Evolutionary conservation across 805 yeast genomes (phyloP).

Genomic region (Blastobotrys mokoenaii): DNA sequence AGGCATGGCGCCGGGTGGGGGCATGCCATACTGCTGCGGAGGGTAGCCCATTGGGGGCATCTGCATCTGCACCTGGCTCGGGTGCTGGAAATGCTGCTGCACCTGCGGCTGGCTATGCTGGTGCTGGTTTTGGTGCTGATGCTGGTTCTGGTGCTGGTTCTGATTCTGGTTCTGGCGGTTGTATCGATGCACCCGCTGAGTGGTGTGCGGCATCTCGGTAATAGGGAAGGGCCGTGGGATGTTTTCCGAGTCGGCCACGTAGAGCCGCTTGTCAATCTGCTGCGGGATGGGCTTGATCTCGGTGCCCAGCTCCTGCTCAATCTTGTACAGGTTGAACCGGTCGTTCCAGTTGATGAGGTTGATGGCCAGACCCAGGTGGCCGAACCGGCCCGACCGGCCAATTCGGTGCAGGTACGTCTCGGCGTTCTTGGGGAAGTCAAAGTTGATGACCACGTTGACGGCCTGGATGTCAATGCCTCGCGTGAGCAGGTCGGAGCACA

Average conservation of each 20-base stretch:
- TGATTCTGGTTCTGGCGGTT: conserved; percentile 7
- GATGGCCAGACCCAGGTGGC: conserved; percentile 95
- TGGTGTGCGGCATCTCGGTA: conserved; percentile 32
- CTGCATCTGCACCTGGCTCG: neutral
- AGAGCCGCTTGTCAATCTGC: conserved; percentile 79
- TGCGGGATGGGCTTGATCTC: conserved; percentile 96
- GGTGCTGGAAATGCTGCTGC: neutral
- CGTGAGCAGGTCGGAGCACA: conserved; percentile 91
- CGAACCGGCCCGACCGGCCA: conserved; percentile 98
- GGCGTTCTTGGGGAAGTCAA: conserved; percentile 96
- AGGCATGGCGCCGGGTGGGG: conserved; percentile 12
- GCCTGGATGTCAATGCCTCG: conserved; percentile 99
- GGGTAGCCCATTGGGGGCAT: conserved; percentile 5
- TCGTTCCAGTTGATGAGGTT: conserved; percentile 96
- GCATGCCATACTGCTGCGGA: conserved; percentile 3
- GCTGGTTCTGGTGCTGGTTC: conserved; percentile 13
- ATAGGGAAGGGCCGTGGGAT: conserved; percentile 89
- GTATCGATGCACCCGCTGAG: conserved; percentile 14
- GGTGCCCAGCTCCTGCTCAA: conserved; percentile 95
- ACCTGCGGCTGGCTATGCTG: conserved; percentile 9
- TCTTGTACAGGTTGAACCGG: conserved; percentile 83
- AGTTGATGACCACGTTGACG: conserved; percentile 94
- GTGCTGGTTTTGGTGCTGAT: conserved; percentile 11
- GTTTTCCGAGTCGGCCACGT: conserved; percentile 57
- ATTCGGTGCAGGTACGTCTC: conserved; percentile 97